Evolutionary conservation across 1,284 basidiomycete genomes (phyloP).

Genomic region (Apiotrichum sp.): DNA sequence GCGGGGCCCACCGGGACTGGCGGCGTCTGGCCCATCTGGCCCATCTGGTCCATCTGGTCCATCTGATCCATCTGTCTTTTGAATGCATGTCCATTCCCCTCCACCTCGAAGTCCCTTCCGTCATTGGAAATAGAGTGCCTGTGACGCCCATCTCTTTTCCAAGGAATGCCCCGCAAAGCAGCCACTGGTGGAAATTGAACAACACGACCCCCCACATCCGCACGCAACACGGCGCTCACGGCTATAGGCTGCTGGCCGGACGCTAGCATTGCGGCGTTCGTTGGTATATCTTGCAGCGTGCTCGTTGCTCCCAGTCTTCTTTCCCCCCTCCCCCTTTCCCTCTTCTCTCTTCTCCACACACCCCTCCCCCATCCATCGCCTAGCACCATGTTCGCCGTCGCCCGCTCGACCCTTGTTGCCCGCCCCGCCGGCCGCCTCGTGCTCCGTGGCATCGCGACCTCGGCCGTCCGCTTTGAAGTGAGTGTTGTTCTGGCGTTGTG

Average conservation of each 20-base stretch:
- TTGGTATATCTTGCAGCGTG: background rate
- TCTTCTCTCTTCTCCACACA: background rate
- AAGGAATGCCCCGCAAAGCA: background rate
- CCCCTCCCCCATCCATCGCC: background rate
- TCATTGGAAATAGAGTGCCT: background rate
- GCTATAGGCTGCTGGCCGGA: no score
- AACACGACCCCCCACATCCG: no score
- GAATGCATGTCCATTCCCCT: no score
- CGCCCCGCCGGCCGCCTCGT: conserved; percentile 10
- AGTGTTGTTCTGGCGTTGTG: background rate
- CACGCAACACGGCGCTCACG: no score
- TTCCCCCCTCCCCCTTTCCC: background rate
- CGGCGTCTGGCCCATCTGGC: background rate
- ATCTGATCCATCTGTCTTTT: background rate
- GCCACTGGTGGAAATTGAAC: background rate
- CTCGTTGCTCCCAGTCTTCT: background rate
- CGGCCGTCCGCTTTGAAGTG: conserved; percentile 14
- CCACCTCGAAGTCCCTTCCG: background rate
- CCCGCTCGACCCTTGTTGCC: conserved; percentile 7
- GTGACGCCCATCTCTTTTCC: background rate
- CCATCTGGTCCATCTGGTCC: background rate
- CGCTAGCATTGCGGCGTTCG: background rate
- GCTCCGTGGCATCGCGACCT: conserved; percentile 19
- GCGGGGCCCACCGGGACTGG: no score
- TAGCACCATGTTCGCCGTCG: conserved; percentile 11